Percentiles rank a stretch among this genome's conserved stretches.
Conservation (phyloP, 768 basidiomycete species). For the Tylopilus intermedius region DNA sequence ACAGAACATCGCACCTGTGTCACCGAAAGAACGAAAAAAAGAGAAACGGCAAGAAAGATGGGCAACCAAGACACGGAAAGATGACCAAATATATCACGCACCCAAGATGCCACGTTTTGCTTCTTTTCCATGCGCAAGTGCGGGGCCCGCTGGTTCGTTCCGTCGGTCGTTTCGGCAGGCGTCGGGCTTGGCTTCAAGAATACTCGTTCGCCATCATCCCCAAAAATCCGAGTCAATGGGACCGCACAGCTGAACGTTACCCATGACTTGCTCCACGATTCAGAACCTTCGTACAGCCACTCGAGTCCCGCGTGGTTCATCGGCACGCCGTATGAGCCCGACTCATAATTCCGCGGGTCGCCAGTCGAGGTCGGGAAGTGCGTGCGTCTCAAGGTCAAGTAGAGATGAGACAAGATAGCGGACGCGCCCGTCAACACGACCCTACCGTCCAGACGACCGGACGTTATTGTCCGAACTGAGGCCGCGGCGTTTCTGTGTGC, state of each 20-base stretch:
- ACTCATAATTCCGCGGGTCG: conserved; percentile 4
- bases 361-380: not conserved
- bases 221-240: not conserved
- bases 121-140: not conserved
- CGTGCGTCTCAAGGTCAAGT: not conserved
- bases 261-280: not conserved
- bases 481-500: not conserved
- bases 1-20: not conserved
- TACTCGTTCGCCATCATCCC: not conserved
- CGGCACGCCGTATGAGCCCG: not conserved
- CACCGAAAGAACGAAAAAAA: too few species aligned
- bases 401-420: not conserved
- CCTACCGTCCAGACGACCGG: not conserved
- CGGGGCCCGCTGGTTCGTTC: not conserved
- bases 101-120: not conserved
- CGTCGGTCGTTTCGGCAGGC: not conserved
- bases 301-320: not conserved
- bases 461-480: not conserved
- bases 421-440: not conserved
- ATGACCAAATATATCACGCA: not conserved
- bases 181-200: not conserved
- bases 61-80: not conserved
- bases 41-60: not conserved
- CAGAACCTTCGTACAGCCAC: not conserved
- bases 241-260: not conserved